Conservation (phyloP, 169 alveolate species). For the Eimeria maxima region DNA sequence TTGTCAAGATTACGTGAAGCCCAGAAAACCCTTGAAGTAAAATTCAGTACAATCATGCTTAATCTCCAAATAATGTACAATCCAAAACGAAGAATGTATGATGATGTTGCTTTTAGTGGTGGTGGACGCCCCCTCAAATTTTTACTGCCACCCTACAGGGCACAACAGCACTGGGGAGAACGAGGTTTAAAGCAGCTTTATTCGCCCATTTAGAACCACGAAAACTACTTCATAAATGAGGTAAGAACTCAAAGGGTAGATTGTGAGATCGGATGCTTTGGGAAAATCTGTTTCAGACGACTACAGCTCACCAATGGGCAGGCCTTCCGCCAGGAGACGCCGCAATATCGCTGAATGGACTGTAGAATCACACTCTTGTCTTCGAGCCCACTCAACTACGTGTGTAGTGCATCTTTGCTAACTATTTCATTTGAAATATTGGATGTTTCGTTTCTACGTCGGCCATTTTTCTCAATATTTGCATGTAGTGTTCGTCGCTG, state of each 20-base stretch:
- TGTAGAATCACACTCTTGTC: background rate
- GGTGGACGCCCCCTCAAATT: background rate
- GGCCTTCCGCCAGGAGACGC: background rate
- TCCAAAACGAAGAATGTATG: background rate
- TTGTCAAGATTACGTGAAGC: background rate
- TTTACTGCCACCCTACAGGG: background rate
- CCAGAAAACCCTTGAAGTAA: background rate
- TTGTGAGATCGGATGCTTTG: background rate
- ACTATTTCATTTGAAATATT: too few species aligned
- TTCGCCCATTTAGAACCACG: background rate
- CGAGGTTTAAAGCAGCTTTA: background rate
- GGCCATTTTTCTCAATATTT: too few species aligned
- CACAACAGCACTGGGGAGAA: background rate
- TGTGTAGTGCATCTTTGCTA: background rate
- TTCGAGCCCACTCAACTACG: background rate
- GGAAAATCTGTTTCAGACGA: background rate
- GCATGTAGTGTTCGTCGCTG: background rate
- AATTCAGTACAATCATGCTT: background rate
- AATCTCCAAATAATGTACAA: background rate
- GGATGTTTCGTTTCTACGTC: background rate
- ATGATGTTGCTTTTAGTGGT: background rate
- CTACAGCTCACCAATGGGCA: background rate
- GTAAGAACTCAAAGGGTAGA: background rate
- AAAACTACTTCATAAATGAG: background rate
- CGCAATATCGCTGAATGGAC: background rate